phyloP scores from a whole-genome alignment of 257 asterid genomes.

The Dorcoceras hygrometricum region DNA sequence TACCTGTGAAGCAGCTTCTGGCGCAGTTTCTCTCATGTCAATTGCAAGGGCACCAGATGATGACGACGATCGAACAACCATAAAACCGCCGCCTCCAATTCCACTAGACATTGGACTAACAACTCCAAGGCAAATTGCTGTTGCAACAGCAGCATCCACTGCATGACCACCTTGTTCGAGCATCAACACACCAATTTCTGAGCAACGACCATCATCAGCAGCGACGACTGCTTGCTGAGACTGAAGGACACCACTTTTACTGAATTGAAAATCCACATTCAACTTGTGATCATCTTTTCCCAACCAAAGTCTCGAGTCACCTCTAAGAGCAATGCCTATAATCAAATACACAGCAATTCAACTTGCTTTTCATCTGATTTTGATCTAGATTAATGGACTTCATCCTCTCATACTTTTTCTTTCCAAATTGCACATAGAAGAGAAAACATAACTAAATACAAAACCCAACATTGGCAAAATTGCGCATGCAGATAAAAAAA shows the following conservation, averaged over 20 bases:
- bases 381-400: not conserved
- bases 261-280: constrained; percentile 12
- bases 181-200: constrained; percentile 57
- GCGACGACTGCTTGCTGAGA: constrained; percentile 70
- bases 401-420: not conserved
- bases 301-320: constrained; percentile 17
- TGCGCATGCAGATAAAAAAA: no score
- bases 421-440: not conserved
- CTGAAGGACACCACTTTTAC: constrained; percentile 39
- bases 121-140: constrained; percentile 80
- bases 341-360: not conserved
- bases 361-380: not conserved
- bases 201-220: constrained; percentile 85
- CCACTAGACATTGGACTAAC: constrained; percentile 74
- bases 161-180: constrained; percentile 79
- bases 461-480: not conserved
- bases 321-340: constrained; percentile 30
- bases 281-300: constrained; percentile 18
- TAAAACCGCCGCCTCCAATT: constrained; percentile 84
- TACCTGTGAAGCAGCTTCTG: constrained; percentile 75
- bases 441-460: no score
- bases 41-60: constrained; percentile 44
- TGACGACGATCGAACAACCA: constrained; percentile 68
- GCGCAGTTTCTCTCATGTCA: constrained; percentile 96
- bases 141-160: constrained; percentile 85